These are phyloP conservation scores for Boletellus emodensis DNA, from an alignment of 768 basidiomycete species.

Conservation along the genomic window DNA sequence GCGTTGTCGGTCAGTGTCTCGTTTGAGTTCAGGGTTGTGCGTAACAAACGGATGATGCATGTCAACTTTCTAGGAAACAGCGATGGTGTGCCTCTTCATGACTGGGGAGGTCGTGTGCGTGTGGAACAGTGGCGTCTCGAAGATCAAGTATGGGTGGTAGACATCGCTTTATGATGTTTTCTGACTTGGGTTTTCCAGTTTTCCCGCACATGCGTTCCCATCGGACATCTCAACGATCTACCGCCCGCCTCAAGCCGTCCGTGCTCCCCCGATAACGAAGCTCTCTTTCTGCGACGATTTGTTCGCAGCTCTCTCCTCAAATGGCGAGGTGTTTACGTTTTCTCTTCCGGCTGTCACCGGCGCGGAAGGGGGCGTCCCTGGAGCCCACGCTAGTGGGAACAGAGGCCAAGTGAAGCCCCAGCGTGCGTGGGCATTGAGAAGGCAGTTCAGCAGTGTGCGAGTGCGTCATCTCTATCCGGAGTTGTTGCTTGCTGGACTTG, in stretches of 20 bases:
- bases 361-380: constrained; percentile 13
- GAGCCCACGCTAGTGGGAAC: constrained; percentile 15
- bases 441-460: constrained; percentile 80
- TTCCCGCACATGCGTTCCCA: constrained; percentile 75
- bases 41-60: neutral
- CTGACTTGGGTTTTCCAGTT: constrained; percentile 38
- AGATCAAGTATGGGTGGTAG: constrained; percentile 54
- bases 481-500: neutral
- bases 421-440: constrained; percentile 85
- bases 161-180: neutral
- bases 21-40: neutral
- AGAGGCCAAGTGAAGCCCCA: constrained; percentile 61
- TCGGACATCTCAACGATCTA: constrained; percentile 66
- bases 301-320: constrained; percentile 78
- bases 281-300: constrained; percentile 73
- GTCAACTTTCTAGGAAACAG: constrained; percentile 61
- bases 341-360: constrained; percentile 39
- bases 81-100: constrained; percentile 77
- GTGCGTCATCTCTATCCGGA: constrained; percentile 34
- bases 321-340: constrained; percentile 93
- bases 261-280: constrained; percentile 71
- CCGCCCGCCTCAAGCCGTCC: constrained; percentile 72
- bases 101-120: constrained; percentile 80
- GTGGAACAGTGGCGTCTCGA: constrained; percentile 71
- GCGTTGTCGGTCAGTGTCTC: constrained; percentile 61